A percentile compares a stretch with the other conserved stretches of the same genome.
phyloP scores from a whole-genome alignment of 257 asterid species.

The Jasminum sambac region DNA sequence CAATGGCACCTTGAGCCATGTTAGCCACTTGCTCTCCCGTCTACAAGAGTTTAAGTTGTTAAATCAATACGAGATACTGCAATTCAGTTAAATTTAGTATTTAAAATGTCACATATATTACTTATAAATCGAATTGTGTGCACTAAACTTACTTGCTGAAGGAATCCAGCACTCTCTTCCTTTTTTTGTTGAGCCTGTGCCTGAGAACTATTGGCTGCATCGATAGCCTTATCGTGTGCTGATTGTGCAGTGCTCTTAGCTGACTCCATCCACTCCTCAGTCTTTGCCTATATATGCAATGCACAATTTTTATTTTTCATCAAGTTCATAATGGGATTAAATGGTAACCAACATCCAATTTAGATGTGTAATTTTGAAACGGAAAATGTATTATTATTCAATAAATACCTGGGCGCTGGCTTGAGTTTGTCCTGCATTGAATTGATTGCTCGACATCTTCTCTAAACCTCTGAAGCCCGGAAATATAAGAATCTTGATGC shows the following conservation, averaged over 20 bases:
- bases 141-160: conserved; percentile 44
- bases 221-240: conserved; percentile 50
- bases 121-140: background rate
- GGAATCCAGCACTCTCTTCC: conserved; percentile 46
- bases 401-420: conserved; percentile 35
- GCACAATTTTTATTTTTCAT: conserved; percentile 10
- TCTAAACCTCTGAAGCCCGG: background rate
- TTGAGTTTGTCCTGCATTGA: conserved; percentile 49
- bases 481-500: background rate
- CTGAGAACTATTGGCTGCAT: conserved; percentile 38
- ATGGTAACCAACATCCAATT: background rate
- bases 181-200: conserved; percentile 45
- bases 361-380: background rate
- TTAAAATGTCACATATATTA: background rate
- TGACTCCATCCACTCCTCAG: conserved; percentile 56
- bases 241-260: conserved; percentile 43
- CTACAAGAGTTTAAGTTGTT: conserved; percentile 20
- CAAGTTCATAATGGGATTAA: background rate
- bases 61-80: background rate
- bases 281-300: conserved; percentile 39
- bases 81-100: background rate
- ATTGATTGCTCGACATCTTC: conserved; percentile 52
- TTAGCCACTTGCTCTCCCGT: conserved; percentile 54
- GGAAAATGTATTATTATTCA: background rate
- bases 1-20: conserved; percentile 73